Base-by-base conservation (phyloP, 139 green algal species). In the Eudorina sp. region DNA sequence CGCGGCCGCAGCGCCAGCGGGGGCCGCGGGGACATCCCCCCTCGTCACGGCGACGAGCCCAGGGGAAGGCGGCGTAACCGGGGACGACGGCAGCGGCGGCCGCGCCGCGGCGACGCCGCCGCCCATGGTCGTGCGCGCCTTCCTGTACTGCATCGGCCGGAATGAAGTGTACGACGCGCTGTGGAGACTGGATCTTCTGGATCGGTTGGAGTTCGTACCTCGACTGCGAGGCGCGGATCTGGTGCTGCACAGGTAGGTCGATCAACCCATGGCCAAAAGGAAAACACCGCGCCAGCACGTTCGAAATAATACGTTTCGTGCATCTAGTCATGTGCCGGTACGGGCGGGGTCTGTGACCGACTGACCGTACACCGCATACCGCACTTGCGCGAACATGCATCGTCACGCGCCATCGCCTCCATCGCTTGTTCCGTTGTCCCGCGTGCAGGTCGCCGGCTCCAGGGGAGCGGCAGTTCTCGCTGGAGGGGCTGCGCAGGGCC, bases 61-160 rank as follows among this genome's bases (percentile, higher is more conserved):
- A 46, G 25, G 34, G 5, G 41, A 48, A 14, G 72, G 7, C 9
- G 34, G 48, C 75, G 51, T 23, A 9, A 19, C 19, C 23, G 69
- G 64, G 9, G 16, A 3, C 73, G 46, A 29, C 36, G 51, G 48
- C 48, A 21, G 34, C 48, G 34, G 75, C 51, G 51, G 75, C 27
- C 7, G 72, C 41, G 41, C 23, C 68, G 36, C 36, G 4, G 13
- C 72, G 19, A 4, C 41, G 31, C 3, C 72, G n/a, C 29, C 48
- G 75, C 48, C 23, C 0, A 13, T 83, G 31, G n/a, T 68, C 21
- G 53, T 84, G 23, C 53, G 55, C 23, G 77, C 53, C 3, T 84
- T 84, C 77, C 55, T 84, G 77, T 84, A 84, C 77, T 84, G 77
- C 53, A 45, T 84, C 21, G 53, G 77, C 21, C 77, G 53, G 7